Evolutionary conservation across 495 filamentous ascomycete species (phyloP).

Genomic region (Glonium stellatum): DNA sequence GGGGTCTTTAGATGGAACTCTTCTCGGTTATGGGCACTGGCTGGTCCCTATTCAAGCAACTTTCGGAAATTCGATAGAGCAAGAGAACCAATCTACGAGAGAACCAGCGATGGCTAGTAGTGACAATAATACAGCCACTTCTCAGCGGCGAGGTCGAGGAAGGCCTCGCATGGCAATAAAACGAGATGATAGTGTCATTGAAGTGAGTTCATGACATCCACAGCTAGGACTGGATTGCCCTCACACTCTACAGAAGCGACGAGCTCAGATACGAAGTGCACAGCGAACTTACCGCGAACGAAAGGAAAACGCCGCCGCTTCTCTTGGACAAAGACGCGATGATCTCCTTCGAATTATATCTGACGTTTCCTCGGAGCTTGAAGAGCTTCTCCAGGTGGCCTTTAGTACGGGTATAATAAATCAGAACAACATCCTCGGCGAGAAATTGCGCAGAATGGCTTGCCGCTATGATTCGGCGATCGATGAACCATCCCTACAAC

Average conservation of each 20-base stretch:
- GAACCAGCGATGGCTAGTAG: no score
- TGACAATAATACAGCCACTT: background rate
- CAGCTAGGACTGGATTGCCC: background rate
- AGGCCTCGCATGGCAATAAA: slow-evolving; percentile 16
- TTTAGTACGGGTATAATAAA: slow-evolving; percentile 10
- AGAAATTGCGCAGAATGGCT: slow-evolving; percentile 8
- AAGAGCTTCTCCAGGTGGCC: slow-evolving; percentile 12
- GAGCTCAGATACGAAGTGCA: slow-evolving; percentile 24
- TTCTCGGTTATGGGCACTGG: background rate
- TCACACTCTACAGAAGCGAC: slow-evolving; percentile 16
- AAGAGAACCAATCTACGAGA: background rate
- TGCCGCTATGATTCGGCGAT: slow-evolving; percentile 11
- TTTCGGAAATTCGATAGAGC: background rate
- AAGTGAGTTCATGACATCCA: slow-evolving; percentile 6
- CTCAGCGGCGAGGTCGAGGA: slow-evolving; percentile 8
- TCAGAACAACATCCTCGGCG: slow-evolving; percentile 4
- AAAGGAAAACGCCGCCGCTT: slow-evolving; percentile 16
- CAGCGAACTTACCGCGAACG: slow-evolving; percentile 22
- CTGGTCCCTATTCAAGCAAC: background rate
- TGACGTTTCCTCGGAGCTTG: slow-evolving; percentile 17
- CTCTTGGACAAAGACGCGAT: slow-evolving; percentile 10
- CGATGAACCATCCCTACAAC: slow-evolving; percentile 10
- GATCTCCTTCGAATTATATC: slow-evolving; percentile 17
- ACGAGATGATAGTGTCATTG: slow-evolving; percentile 15
- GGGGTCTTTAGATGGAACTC: background rate